Evolutionary conservation across 1,284 basidiomycete species (phyloP), one percentile per base, ranked within the genome.

Genomic region (Coniferiporia sulphurascens): DNA sequence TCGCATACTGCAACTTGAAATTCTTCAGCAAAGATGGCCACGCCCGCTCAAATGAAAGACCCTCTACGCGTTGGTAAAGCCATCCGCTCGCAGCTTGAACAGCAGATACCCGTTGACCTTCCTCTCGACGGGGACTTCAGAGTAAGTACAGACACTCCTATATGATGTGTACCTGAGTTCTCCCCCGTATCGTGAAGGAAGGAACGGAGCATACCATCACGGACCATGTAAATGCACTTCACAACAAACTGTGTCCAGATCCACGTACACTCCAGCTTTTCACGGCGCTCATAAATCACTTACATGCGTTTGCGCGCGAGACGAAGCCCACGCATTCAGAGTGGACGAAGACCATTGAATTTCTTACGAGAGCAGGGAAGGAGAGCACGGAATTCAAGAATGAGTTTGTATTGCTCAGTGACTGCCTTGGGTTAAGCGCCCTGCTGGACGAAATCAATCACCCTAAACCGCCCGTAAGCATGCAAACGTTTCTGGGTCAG

Each of bases 321-420:
- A 73, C 71, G n/a, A 64, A 66, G 55, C 71, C 73, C 43, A 72
- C 71, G 43, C 73, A 75, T 56, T 68, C 66, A 2, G 76, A 77
- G 58, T 77, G 76, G 76, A 65, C 69, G 34, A 64, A 65, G 17
- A 70, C 71, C 4, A 66, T 75, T 58, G 65, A 69, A 61, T 72
- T 73, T 63, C 67, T 75, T 35, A 73, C 72, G 27, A 69, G 70
- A 35, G 70, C 69, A 36, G 73, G 73, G 32, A 73, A 72, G 66
- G 72, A 73, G 70, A 74, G 72, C 66, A 72, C 73, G 21, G 69
- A 70, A 15, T 71, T 69, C 64, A 73, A 73, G 68, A 73, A 74
- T 67, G 75, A 77, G 69, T 74, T 77, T 58, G 72, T 76, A 50
- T 67, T 77, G n/a, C 66, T 77, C 34, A 76, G 74, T 61, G 75